Base-by-base conservation (phyloP, 2,329 filamentous ascomycete genomes). In the Drechslera avenae region DNA sequence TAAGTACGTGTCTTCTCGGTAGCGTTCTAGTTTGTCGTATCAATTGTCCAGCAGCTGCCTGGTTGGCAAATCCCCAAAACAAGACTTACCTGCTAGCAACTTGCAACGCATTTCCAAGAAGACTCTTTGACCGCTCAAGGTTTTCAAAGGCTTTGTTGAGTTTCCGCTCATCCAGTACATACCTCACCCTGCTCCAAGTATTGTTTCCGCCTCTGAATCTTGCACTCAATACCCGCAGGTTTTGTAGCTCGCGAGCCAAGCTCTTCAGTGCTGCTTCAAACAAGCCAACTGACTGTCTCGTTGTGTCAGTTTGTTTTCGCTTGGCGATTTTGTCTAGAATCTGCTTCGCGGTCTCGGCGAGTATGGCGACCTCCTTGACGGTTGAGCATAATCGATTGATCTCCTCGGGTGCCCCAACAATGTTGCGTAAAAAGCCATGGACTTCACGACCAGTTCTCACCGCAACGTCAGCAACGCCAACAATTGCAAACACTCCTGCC, bases 381-480 rank as follows among this genome's bases (percentile, higher is more conserved):
- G 31, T 30, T 7, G 36, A 32, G 14, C 32, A 41, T 10, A 59
- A 39, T 39, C 41, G 26, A 4, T 18, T 40, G 13, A 60, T 48
- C 5, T 57, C 53, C 2, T 30, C 39, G 3, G 57, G 60, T 2
- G 57, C 55, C 12, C 52, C 55, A 12, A 18, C 31, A 14, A 63
- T 39, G 16, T 48, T 49, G 34, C 43, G 44, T 21, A 63, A 31
- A 31, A 63, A 63, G 7, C 34, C 40, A 18, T 50, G 56, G 30
- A 56, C 45, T 10, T 59, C 53, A 12, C 54, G 43, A 8, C 51
- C 46, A 16, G 48, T 43, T 42, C 55, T 43, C 4, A 60, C 14
- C 12, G 53, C 43, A 34, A 60, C 52, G 31, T 63, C 60, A 9
- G 50, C 53, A 13, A 53, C 52, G 5, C 60, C 57, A 8, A 59